Conservation (phyloP, 2,329 filamentous ascomycete genomes). For the Monilinia fructigena region DNA sequence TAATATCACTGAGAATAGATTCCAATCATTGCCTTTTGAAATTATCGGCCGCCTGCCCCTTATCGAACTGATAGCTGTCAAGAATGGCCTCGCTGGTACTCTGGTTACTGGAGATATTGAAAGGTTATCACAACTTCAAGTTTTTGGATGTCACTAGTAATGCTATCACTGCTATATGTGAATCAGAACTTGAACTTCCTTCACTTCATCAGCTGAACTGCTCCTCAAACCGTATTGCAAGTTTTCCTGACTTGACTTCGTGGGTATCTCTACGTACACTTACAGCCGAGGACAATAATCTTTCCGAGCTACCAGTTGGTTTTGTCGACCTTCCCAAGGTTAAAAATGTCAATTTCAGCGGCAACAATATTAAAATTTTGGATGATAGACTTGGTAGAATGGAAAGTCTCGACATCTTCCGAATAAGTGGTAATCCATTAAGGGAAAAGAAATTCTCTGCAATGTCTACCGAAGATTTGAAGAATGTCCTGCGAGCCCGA, state of each 20-base stretch:
- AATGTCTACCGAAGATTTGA: constrained; percentile 78
- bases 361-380: constrained; percentile 76
- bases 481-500: constrained; percentile 66
- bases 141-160: constrained; percentile 76
- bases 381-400: constrained; percentile 77
- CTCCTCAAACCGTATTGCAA: constrained; percentile 75
- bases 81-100: constrained; percentile 73
- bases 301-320: constrained; percentile 72
- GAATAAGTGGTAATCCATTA: constrained; percentile 84
- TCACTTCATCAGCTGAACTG: constrained; percentile 70
- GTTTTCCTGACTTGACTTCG: constrained; percentile 68
- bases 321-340: constrained; percentile 67
- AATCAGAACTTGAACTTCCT: constrained; percentile 51
- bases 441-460: constrained; percentile 82
- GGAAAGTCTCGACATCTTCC: constrained; percentile 71
- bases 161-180: constrained; percentile 51
- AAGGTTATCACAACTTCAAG: constrained; percentile 64
- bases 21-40: constrained; percentile 70
- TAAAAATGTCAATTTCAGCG: constrained; percentile 76
- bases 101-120: constrained; percentile 65
- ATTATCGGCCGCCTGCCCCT: constrained; percentile 66
- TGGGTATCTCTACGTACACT: constrained; percentile 75
- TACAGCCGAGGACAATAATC: constrained; percentile 76
- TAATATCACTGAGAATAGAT: constrained; percentile 76
- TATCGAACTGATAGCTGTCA: constrained; percentile 69